Percentiles rank a stretch among this genome's conserved stretches.
Evolutionary conservation across 768 basidiomycete genomes (phyloP).

Genomic region (Collybia nuda): DNA sequence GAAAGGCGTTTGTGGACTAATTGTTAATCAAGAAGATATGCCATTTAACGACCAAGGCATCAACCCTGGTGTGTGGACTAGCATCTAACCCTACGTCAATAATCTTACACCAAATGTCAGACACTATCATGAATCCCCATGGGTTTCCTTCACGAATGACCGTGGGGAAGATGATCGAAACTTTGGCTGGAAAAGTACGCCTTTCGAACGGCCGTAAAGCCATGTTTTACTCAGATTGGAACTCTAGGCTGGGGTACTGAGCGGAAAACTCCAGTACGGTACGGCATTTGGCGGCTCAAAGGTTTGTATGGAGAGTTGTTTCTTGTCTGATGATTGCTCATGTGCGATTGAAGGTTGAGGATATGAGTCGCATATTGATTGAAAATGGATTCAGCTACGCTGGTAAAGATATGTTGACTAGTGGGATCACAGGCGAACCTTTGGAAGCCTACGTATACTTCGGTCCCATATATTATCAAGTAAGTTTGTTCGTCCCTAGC

Average conservation of each 20-base stretch:
- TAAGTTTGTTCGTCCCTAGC: slow-evolving; percentile 27
- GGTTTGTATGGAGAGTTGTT: slow-evolving; percentile 36
- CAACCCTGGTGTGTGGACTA: slow-evolving; percentile 64
- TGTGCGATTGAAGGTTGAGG: slow-evolving; percentile 67
- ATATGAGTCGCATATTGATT: slow-evolving; percentile 95
- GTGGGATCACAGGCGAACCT: slow-evolving; percentile 96
- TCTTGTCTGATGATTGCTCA: background rate
- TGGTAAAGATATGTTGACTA: slow-evolving; percentile 99
- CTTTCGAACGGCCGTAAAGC: background rate
- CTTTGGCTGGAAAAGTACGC: slow-evolving; percentile 87
- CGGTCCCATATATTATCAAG: slow-evolving; percentile 98
- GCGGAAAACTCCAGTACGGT: slow-evolving; percentile 88
- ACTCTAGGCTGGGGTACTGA: slow-evolving; percentile 81
- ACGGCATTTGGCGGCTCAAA: slow-evolving; percentile 99
- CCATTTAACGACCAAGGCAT: slow-evolving; percentile 99
- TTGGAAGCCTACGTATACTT: slow-evolving; percentile 98
- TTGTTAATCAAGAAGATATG: slow-evolving; percentile 99
- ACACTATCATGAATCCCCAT: slow-evolving; percentile 99
- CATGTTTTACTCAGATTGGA: background rate
- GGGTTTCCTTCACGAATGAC: slow-evolving; percentile 99
- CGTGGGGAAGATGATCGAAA: slow-evolving; percentile 99
- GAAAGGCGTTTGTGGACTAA: slow-evolving; percentile 98
- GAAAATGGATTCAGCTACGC: slow-evolving; percentile 96
- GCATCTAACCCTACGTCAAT: slow-evolving; percentile 5
- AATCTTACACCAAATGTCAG: slow-evolving; percentile 34